phyloP scores from a whole-genome alignment of 2,329 filamentous ascomycete genomes.

The Aspergillus tanneri region DNA sequence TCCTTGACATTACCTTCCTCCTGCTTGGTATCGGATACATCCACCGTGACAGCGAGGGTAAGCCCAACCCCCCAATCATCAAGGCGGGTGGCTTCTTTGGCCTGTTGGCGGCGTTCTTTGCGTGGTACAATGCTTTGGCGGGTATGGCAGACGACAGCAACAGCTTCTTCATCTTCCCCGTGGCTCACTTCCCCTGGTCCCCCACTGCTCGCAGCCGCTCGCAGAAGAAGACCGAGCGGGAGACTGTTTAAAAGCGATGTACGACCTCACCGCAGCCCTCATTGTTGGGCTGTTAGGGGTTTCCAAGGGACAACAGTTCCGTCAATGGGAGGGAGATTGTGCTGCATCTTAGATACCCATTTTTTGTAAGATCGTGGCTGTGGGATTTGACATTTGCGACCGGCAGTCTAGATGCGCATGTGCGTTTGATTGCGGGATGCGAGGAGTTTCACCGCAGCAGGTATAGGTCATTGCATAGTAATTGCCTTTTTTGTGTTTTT shows the following conservation, averaged over 20 bases:
- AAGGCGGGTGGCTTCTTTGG: conserved; percentile 77
- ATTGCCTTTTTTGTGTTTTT: conserved; percentile 12
- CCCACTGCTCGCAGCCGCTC: conserved; percentile 67
- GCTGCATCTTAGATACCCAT: conserved; percentile 38
- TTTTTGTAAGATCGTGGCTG: conserved; percentile 23
- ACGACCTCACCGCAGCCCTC: too few relatives aligned
- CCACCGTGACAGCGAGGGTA: conserved; percentile 47
- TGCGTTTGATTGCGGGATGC: not conserved
- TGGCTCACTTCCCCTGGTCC: conserved; percentile 94
- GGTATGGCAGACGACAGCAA: conserved; percentile 69
- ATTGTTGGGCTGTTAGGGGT: too few relatives aligned
- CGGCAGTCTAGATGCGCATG: not conserved
- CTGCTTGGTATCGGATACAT: conserved; percentile 67
- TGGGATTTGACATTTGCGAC: conserved; percentile 1
- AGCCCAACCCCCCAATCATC: conserved; percentile 52
- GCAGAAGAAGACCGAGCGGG: conserved; percentile 53
- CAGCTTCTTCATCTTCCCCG: conserved; percentile 91
- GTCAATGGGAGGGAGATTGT: too few relatives aligned
- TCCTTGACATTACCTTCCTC: conserved; percentile 72
- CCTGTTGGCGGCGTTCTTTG: conserved; percentile 74
- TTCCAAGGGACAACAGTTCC: too few relatives aligned
- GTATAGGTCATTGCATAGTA: conserved; percentile 14
- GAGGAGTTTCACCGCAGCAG: conserved; percentile 1
- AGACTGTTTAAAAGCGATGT: conserved; percentile 31
- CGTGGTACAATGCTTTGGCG: conserved; percentile 84